Base-by-base conservation (phyloP, 441 rosid species). In the Corymbia citriodora region DNA sequence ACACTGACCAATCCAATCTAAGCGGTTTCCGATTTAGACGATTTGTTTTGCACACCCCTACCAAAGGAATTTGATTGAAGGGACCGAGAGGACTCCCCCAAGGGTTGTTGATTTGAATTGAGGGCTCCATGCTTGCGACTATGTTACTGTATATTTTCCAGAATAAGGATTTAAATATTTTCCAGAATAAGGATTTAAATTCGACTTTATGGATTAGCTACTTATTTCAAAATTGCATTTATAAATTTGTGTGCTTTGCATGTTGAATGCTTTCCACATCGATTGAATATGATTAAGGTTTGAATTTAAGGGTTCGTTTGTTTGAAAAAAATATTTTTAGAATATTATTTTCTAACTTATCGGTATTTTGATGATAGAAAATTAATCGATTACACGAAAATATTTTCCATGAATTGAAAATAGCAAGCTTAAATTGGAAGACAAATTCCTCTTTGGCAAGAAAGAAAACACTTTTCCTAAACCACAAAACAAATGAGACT, bases 241-340 rank as follows among this genome's bases (percentile, higher is more conserved):
- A 4, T 68, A 68, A 31, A 68, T 68, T 31, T 0, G 79, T 45
- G 31, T 17, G 45, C 45, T 23, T 68, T 0, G 23, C 45, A 16
- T 0, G 23, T 68, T 23, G 10, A 17, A 17, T 68, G 19, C 45
- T 68, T 31, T 68, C 79, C 79, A n/a, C 74, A 1, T 29, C 3
- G 10, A n/a, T 65, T 65, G 40, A 65, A 65, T 65, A n/a, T n/a
- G 74, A 1, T n/a, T n/a, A n/a, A 6, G 17, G 74, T 65, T 65
- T 65, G 21, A 65, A 31, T 68, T 31, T 0, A 33, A 4, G 10
- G 23, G 2, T 4, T 0, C 10, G 0, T 31, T 68, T 2, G 16
- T 68, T 15, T 18, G 81, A 19, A 70, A 23, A 70, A 59, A 57
- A 1, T 59, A 0, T 25, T 59, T 59, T 10, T 3, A 57, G 9